Evolutionary conservation across 73 alveolate genomes (phyloP), one percentile per base, ranked within the genome.

Genomic region (Paraurostyla sp.): DNA sequence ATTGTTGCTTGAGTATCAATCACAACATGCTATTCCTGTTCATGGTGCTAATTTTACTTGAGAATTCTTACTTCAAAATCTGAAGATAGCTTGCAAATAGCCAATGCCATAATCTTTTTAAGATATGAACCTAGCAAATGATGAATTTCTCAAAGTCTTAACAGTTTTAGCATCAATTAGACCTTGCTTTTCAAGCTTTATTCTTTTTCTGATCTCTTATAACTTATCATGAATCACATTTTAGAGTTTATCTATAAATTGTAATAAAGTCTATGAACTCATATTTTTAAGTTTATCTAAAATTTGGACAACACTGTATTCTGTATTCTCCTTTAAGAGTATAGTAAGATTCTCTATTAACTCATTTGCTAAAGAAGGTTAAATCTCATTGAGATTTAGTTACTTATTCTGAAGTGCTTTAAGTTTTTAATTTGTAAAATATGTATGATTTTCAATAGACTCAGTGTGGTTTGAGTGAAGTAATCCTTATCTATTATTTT

Each of bases 1-100:
- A 59, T 9, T 20, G 76, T 59, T 23, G 76, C 76, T 29, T 59
- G 22, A 59, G 76, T 59, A 59, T 59, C 76, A 59, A 59, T 59
- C 16, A 15, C 15, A 27, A 59, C 22, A 59, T 59, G 76, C 49
- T 59, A 29, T 11, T 59, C 76, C 2, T 59, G 15, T 3, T 59
- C 76, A n/a, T n/a, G n/a, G n/a, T n/a, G n/a, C 22, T 59, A 27
- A 59, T 59, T 59, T 11, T 18, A 9, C 22, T 59, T 59, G 16
- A 59, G 49, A 3, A 59, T 59, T 59, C 48, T 59, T 6, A 59
- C 32, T 27, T 20, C 3, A 27, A 59, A 59, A 59, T 59, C 76
- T 15, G 76, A 59, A 23, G 76, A 59, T 59, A 4, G 76, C 76
- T 29, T 59, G 22, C 7, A 15, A 7, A 27, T 6, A 20, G 7